Percentiles rank a stretch among this genome's conserved stretches.
Conservation (phyloP, 345 rosid species). For the Citrus sp. region DNA sequence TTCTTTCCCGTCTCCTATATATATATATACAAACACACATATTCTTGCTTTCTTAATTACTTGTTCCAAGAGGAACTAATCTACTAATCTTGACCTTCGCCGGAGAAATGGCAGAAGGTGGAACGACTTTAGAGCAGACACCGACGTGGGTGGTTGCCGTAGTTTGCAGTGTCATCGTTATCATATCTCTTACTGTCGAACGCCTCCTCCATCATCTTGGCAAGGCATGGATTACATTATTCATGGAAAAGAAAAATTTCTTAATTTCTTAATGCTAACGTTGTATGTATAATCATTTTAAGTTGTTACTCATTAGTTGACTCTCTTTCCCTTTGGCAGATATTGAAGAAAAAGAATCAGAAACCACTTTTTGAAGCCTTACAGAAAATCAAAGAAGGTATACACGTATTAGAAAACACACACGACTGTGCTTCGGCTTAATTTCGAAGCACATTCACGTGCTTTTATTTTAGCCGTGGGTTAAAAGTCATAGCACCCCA, state of each 20-base stretch:
- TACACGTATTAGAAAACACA: too few relatives aligned
- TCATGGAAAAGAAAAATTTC: neutral
- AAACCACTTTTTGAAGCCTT: constrained; percentile 74
- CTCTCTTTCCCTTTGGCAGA: constrained; percentile 27
- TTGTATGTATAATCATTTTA: too few relatives aligned
- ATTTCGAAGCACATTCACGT: neutral
- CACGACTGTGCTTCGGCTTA: too few relatives aligned
- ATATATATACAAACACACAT: too few relatives aligned
- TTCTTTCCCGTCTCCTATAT: neutral
- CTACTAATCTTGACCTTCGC: too few relatives aligned
- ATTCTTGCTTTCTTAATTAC: neutral
- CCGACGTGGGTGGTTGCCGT: constrained; percentile 88
- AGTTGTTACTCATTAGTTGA: neutral
- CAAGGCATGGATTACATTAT: constrained; percentile 39
- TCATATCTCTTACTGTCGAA: constrained; percentile 64
- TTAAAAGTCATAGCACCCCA: too few relatives aligned
- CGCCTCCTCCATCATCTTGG: constrained; percentile 67
- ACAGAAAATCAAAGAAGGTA: constrained; percentile 84
- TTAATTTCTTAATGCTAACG: too few relatives aligned
- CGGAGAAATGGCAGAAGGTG: constrained; percentile 50
- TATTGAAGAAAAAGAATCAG: constrained; percentile 55
- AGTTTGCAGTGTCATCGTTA: constrained; percentile 73
- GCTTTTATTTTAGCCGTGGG: neutral
- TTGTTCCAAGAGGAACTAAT: too few relatives aligned
- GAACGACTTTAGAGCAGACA: constrained; percentile 58